Evolutionary conservation across 2,329 filamentous ascomycete species (phyloP).

Genomic region (Simplicillium aogashimaense): DNA sequence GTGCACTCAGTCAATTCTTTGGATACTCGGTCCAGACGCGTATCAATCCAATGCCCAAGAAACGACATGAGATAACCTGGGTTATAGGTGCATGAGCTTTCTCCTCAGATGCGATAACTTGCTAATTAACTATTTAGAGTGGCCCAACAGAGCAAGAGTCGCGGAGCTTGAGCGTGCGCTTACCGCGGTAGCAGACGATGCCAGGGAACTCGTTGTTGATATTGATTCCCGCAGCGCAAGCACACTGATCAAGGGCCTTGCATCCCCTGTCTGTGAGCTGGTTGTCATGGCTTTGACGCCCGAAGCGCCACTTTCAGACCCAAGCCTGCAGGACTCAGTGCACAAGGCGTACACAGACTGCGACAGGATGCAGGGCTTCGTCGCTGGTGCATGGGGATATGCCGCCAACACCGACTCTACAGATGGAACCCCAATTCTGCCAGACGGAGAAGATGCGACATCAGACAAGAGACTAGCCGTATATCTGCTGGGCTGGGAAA

Average conservation of each 20-base stretch:
- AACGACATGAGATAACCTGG: slow-evolving; percentile 4
- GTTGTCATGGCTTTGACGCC: not conserved
- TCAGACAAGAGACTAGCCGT: not conserved
- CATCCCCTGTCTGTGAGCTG: slow-evolving; percentile 1
- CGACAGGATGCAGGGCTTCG: slow-evolving; percentile 2
- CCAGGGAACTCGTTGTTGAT: not conserved
- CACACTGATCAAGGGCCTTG: slow-evolving; percentile 1
- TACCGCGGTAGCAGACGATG: not conserved
- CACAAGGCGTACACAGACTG: slow-evolving; percentile 3
- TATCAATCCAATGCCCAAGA: not conserved
- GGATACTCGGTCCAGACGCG: slow-evolving; percentile 3
- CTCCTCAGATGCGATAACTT: no score
- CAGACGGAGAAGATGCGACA: not conserved
- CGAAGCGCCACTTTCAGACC: not conserved
- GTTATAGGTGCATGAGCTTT: slow-evolving; percentile 1
- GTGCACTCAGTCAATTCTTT: slow-evolving; percentile 4
- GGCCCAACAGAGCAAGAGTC: not conserved
- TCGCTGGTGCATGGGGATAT: slow-evolving; percentile 3
- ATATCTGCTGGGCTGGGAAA: slow-evolving; percentile 3
- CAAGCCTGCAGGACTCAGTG: not conserved
- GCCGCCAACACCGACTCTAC: slow-evolving; percentile 1
- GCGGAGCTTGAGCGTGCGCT: not conserved
- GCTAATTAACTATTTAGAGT: not conserved
- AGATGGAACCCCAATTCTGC: not conserved
- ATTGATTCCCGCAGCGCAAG: not conserved